Base-by-base conservation (phyloP, 202 grass and related monocot species). In the Schoenoplectus triqueter region DNA sequence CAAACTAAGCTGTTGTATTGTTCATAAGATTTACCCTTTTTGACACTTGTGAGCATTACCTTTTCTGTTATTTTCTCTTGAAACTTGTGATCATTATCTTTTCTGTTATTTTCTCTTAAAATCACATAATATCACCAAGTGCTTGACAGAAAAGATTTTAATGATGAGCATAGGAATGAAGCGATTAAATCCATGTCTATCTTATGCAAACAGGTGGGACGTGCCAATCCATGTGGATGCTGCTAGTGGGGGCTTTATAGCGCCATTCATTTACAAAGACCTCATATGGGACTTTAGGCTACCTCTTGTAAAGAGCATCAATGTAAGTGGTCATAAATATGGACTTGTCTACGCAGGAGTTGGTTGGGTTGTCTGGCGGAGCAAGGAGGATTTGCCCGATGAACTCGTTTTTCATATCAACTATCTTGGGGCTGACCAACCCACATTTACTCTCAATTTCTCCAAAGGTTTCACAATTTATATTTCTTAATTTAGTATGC, bases 361-460 rank as follows among this genome's bases (percentile, higher is more conserved):
- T 78, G 95, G 95, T 21, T 98, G 95, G 95, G 92, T 95, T 63
- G 85, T 98, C 18, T 98, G 95, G 95, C 84, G 95, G 77, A 89
- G 88, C 88, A 98, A 98, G 81, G 86, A 79, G 3, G 92, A 98
- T 88, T 88, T 98, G 71, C 92, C 95, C 63, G 95, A 98, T 74
- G 95, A 98, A 60, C 95, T 98, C 39, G 92, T 98, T 47, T 98
- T 98, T 83, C 95, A 98, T 78, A 95, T 98, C 54, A 98, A 98
- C 66, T 97, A 97, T 87, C 88, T 97, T 5, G 95, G 95, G 19
- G 80, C 91, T 6, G 95, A 97, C 46, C 95, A 97, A 66, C 95
- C 95, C 47, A 97, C 95, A 0, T 97, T 97, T 86, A 97, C 95
- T 11, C 80, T 98, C 71, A 98, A 98, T 85, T 98, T 98, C 81